These are phyloP conservation scores for Auxenochlorella pyrenoidosa DNA, from an alignment of 139 green algal genomes.

Conservation along the genomic window DNA sequence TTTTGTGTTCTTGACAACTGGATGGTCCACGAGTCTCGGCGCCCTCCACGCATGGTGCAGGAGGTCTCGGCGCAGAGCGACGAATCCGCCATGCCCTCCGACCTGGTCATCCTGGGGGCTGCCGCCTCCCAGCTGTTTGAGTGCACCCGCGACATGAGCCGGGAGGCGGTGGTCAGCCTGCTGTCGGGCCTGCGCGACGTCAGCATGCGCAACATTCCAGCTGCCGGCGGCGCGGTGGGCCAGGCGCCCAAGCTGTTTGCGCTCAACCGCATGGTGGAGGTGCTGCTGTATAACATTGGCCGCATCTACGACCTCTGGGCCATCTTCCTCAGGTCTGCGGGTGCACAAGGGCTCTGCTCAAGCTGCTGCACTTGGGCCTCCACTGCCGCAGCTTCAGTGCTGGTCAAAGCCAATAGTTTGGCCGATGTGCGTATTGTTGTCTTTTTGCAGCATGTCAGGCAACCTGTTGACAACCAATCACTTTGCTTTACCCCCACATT, in stretches of 20 bases:
- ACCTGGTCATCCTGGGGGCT: constrained; percentile 67
- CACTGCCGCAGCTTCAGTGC: neutral
- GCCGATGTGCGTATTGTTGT: too few species aligned
- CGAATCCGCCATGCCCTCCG: constrained; percentile 34
- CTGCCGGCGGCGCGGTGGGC: neutral
- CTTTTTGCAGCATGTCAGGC: too few species aligned
- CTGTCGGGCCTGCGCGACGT: constrained; percentile 60
- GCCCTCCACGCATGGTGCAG: constrained; percentile 8
- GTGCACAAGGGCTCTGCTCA: neutral
- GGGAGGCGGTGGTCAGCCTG: constrained; percentile 70
- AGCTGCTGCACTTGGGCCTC: neutral
- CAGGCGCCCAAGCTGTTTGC: constrained; percentile 61
- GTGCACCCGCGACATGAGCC: constrained; percentile 62
- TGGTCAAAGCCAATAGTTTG: neutral
- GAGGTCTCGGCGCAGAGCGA: constrained; percentile 47
- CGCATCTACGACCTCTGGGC: constrained; percentile 81
- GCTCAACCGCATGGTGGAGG: constrained; percentile 80
- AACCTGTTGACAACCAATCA: too few species aligned
- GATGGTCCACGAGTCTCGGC: too few species aligned
- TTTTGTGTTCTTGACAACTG: too few species aligned
- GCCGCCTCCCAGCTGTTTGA: constrained; percentile 78
- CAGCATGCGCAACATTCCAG: constrained; percentile 26
- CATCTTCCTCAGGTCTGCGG: constrained; percentile 68
- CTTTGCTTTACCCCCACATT: neutral
- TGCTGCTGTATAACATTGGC: constrained; percentile 72